These are phyloP conservation scores for Amanita thiersii DNA, from an alignment of 768 basidiomycete genomes.

Conservation along the genomic window DNA sequence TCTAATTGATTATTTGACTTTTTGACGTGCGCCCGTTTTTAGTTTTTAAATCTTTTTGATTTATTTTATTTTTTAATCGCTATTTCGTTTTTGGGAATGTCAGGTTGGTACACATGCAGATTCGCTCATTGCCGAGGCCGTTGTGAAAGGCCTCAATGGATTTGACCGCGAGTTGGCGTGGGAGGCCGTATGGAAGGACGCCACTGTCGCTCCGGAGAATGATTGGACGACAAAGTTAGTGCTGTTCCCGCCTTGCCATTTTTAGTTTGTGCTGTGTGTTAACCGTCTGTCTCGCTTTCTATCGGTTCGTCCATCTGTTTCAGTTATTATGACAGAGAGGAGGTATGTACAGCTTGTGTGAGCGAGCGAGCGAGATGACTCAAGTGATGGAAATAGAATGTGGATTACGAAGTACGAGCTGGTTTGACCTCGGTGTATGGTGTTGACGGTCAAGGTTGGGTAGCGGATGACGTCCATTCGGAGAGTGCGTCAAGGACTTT, in stretches of 20 bases:
- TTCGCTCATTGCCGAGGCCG: constrained; percentile 67
- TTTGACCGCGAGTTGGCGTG: constrained; percentile 62
- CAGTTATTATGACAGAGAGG: constrained; percentile 67
- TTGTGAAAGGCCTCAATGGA: constrained; percentile 52
- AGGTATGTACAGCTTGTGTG: constrained; percentile 43
- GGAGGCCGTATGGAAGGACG: constrained; percentile 71
- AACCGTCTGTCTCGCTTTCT: too few species aligned
- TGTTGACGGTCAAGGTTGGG: constrained; percentile 51
- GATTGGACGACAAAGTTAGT: constrained; percentile 47
- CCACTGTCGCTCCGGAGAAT: constrained; percentile 48
- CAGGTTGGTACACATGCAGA: constrained; percentile 76
- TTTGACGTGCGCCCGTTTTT: too few species aligned
- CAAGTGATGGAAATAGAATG: constrained; percentile 30
- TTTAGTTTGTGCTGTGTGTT: not conserved
- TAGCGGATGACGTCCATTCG: constrained; percentile 71
- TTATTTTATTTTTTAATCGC: not conserved
- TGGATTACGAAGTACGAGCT: constrained; percentile 77
- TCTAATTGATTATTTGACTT: too few species aligned
- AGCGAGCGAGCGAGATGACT: not conserved
- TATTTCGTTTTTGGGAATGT: not conserved
- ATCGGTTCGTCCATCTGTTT: constrained; percentile 7
- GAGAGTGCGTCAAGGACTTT: constrained; percentile 75
- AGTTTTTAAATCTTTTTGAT: not conserved
- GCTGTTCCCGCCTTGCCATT: too few species aligned
- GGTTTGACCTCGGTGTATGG: constrained; percentile 66